Conservation (phyloP, 805 yeast genomes). For the Candida ortonii region DNA sequence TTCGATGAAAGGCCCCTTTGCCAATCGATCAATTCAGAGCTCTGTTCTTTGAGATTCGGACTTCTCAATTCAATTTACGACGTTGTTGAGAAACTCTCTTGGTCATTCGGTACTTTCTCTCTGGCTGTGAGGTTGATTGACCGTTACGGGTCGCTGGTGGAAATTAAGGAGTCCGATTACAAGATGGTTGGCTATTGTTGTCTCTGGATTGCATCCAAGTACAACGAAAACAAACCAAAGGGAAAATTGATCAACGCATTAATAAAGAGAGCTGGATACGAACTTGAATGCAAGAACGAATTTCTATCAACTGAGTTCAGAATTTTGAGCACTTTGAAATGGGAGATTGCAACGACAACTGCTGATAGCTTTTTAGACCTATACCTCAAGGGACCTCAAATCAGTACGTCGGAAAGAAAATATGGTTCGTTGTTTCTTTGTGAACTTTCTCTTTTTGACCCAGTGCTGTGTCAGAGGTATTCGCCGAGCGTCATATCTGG, state of each 20-base stretch:
- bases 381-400: constrained; percentile 35
- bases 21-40: constrained; percentile 24
- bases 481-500: constrained; percentile 46
- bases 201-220: constrained; percentile 45
- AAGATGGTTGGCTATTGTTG: constrained; percentile 43
- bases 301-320: constrained; percentile 68
- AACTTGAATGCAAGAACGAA: constrained; percentile 19
- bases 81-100: constrained; percentile 27
- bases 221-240: constrained; percentile 51
- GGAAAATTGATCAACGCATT: constrained; percentile 36
- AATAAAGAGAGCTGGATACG: constrained; percentile 31
- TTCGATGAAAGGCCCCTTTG: constrained; percentile 32
- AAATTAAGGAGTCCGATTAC: constrained; percentile 35
- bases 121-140: constrained; percentile 39
- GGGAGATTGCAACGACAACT: constrained; percentile 63
- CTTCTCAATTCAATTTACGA: constrained; percentile 33
- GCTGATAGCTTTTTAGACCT: constrained; percentile 64
- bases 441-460: constrained; percentile 63
- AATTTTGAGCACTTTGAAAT: constrained; percentile 57
- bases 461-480: constrained; percentile 51
- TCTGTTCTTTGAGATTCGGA: constrained; percentile 21
- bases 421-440: constrained; percentile 59
- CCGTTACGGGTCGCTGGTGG: constrained; percentile 35
- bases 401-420: constrained; percentile 46
- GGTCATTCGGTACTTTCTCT: constrained; percentile 36